Evolutionary conservation across 257 asterid species (phyloP).

Genomic region (Leonotis leonurus): DNA sequence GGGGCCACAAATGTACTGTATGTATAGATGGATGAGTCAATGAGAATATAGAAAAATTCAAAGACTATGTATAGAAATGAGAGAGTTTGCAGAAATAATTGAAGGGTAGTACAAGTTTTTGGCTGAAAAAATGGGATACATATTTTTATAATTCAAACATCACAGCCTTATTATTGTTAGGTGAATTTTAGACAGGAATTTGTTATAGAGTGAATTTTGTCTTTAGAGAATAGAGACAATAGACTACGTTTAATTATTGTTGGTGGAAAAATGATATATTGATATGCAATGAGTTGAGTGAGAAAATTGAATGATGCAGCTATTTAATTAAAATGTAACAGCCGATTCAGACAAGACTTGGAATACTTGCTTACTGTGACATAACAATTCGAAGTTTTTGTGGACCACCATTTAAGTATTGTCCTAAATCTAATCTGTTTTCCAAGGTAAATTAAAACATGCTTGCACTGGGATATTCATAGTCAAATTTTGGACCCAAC

Average conservation of each 20-base stretch:
- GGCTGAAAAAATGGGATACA: no score
- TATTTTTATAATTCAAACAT: no score
- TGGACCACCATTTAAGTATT: slow-evolving; percentile 17
- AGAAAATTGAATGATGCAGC: not conserved
- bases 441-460: not conserved
- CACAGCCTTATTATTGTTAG: not conserved
- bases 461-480: not conserved
- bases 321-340: not conserved
- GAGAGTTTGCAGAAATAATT: not conserved
- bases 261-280: not conserved
- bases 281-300: not conserved
- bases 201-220: not conserved
- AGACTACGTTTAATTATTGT: not conserved
- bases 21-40: no score
- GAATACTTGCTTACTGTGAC: not conserved
- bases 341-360: not conserved
- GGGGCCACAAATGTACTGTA: no score
- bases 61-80: no score
- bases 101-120: not conserved
- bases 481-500: no score
- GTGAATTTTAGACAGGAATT: not conserved
- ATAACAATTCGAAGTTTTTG: not conserved
- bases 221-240: not conserved
- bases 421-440: not conserved
- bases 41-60: no score